Base-by-base conservation (phyloP, 495 filamentous ascomycete species). In the Paragyromitra xinjiangensis region DNA sequence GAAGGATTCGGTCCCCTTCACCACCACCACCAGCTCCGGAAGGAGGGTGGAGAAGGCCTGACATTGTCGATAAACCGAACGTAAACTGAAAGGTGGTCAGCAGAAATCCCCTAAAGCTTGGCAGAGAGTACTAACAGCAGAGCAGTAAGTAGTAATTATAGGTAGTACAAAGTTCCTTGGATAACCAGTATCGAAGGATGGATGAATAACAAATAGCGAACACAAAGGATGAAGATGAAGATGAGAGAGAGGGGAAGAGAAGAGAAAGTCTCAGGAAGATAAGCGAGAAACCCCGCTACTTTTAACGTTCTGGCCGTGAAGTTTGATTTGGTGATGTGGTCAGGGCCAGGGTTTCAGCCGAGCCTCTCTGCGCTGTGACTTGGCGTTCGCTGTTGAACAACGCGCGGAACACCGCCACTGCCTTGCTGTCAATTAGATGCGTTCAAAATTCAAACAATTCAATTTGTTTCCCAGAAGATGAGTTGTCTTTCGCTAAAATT, bases 1-100 rank as follows among this genome's bases (percentile, higher is more conserved):
- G 34, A 34, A 69, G 7, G 51, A 24, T 73, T 39, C 50, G 59
- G 51, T n/a, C 50, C 40, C 58, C 50, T 59, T 65, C 62, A 77
- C 74, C 70, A 80, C 74, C 70, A 80, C 34, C 73, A 84, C 72
- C 74, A 71, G 37, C 73, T 83, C 63, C 82, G 80, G 55, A 42
- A 81, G 59, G 82, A 82, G 39, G 83, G 81, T 22, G 83, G 85
- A 82, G 67, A 84, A 85, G 16, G 82, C 80, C 26, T 74, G 80
- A 40, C 79, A 81, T 59, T 79, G 74, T 78, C 79, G 62, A 63
- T 73, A 69, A 12, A 81, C 73, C 40, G 78, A 82, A 42, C 79
- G 75, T 65, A 70, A 77, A 51, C 19, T 56, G 82, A 50, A 9
- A 37, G 2, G n/a, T 37, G 14, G 48, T 77, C 62, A 77, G 69